phyloP scores from a whole-genome alignment of 768 basidiomycete genomes.

The Hygrophorus pudorinus region DNA sequence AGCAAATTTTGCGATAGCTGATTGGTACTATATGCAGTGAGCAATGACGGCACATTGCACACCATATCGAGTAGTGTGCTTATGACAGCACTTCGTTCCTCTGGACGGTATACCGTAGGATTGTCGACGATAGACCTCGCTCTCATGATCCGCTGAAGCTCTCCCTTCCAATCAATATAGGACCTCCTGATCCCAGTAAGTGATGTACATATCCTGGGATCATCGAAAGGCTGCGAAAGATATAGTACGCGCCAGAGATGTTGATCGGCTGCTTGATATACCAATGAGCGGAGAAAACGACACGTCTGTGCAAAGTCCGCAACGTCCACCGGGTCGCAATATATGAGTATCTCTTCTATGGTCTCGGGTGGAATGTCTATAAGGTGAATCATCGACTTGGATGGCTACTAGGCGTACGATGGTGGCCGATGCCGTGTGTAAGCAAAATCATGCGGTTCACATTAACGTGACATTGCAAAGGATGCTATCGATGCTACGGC shows the following conservation, averaged over 20 bases:
- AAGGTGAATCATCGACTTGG: slow-evolving; percentile 11
- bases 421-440: no score
- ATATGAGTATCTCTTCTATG: slow-evolving; percentile 44
- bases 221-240: slow-evolving; percentile 52
- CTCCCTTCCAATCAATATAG: slow-evolving; percentile 40
- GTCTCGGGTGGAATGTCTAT: slow-evolving; percentile 47
- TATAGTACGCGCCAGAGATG: slow-evolving; percentile 61
- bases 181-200: slow-evolving; percentile 22
- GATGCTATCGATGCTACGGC: no score
- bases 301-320: slow-evolving; percentile 44
- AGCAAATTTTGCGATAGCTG: slow-evolving; percentile 36
- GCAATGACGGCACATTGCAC: slow-evolving; percentile 29
- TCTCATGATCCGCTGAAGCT: slow-evolving; percentile 46
- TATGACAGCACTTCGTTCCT: slow-evolving; percentile 34
- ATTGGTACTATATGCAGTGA: slow-evolving; percentile 10
- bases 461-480: no score
- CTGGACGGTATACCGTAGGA: slow-evolving; percentile 23
- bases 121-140: slow-evolving; percentile 37
- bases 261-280: slow-evolving; percentile 36
- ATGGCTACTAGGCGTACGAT: slow-evolving; percentile 2
- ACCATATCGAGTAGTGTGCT: slow-evolving; percentile 43
- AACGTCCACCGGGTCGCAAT: slow-evolving; percentile 54
- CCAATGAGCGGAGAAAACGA: slow-evolving; percentile 26
- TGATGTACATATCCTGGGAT: slow-evolving; percentile 42
- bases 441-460: no score